Percentiles rank a stretch among this genome's conserved stretches.
Evolutionary conservation across 306 rosid genomes (phyloP).

Genomic region (Inga laurina): DNA sequence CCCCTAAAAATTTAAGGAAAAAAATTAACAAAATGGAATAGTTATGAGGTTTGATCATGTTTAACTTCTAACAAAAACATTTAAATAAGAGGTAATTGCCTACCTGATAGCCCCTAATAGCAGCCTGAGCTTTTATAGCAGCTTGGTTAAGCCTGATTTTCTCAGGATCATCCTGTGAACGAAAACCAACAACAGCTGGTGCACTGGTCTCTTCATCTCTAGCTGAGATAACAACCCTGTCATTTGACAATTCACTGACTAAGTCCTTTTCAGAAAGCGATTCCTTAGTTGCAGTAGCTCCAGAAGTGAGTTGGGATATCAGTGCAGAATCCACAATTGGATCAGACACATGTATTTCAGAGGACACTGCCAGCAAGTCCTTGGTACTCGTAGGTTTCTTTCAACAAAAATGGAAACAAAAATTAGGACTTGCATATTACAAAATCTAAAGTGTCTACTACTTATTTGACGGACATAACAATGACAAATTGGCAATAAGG

Average conservation of each 20-base stretch:
- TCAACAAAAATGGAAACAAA: conserved; percentile 24
- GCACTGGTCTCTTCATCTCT: conserved; percentile 30
- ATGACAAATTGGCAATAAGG: neutral
- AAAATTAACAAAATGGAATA: neutral
- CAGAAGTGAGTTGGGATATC: conserved; percentile 32
- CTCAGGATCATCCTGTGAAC: conserved; percentile 38
- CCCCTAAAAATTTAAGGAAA: neutral
- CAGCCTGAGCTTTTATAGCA: conserved; percentile 57
- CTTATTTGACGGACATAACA: neutral
- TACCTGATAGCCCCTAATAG: conserved; percentile 61
- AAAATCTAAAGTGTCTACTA: neutral
- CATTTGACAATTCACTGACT: conserved; percentile 32
- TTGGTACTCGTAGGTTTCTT: conserved; percentile 48
- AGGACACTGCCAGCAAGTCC: conserved; percentile 39
- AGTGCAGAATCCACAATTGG: conserved; percentile 31
- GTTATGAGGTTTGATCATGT: neutral
- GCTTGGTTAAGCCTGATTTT: conserved; percentile 43
- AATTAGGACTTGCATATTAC: conserved; percentile 20
- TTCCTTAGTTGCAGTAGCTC: conserved; percentile 29
- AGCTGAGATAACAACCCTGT: conserved; percentile 8
- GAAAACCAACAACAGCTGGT: conserved; percentile 31
- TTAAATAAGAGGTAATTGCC: conserved; percentile 33
- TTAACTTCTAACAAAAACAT: neutral
- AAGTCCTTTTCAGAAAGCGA: conserved; percentile 34
- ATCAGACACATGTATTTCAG: conserved; percentile 39